These are phyloP conservation scores for Trichoderma endophyticum DNA, from an alignment of 2,329 filamentous ascomycete genomes.

Conservation along the genomic window DNA sequence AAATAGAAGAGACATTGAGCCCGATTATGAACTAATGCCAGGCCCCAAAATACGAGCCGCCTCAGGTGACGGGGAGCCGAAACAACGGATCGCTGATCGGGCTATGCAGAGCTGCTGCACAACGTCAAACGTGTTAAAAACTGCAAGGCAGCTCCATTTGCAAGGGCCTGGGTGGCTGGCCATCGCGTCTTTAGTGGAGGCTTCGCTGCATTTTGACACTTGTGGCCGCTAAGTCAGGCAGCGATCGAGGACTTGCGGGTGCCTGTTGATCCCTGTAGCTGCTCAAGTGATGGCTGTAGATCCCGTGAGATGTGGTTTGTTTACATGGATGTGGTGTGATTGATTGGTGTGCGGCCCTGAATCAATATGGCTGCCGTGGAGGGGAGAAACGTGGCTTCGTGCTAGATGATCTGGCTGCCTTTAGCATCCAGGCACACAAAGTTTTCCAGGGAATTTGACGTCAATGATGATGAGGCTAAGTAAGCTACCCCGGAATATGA, in stretches of 20 bases:
- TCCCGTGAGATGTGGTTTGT: not conserved
- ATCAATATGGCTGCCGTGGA: not conserved
- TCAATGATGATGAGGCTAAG: not conserved
- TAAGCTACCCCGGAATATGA: not conserved
- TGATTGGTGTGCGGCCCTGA: not conserved
- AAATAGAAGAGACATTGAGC: not conserved
- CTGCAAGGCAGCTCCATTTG: slow-evolving; percentile 12
- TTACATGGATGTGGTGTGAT: not conserved
- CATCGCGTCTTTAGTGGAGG: not conserved
- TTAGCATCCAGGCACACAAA: not conserved
- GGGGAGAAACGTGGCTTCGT: not conserved
- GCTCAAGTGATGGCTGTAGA: not conserved
- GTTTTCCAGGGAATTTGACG: not conserved
- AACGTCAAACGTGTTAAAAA: not conserved
- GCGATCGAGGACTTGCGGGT: slow-evolving; percentile 11
- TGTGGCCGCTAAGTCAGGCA: slow-evolving; percentile 1
- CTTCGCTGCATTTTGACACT: not conserved
- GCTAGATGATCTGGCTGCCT: not conserved
- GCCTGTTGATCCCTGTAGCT: slow-evolving; percentile 3
- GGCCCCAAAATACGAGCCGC: not conserved
- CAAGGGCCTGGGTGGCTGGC: slow-evolving; percentile 4
- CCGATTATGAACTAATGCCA: not conserved
- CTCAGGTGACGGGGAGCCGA: not conserved
- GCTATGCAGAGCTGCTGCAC: slow-evolving; percentile 3
- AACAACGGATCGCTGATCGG: not conserved